These are phyloP conservation scores for Phragmites australis DNA, from an alignment of 176 grass and related monocot genomes.

Conservation along the genomic window DNA sequence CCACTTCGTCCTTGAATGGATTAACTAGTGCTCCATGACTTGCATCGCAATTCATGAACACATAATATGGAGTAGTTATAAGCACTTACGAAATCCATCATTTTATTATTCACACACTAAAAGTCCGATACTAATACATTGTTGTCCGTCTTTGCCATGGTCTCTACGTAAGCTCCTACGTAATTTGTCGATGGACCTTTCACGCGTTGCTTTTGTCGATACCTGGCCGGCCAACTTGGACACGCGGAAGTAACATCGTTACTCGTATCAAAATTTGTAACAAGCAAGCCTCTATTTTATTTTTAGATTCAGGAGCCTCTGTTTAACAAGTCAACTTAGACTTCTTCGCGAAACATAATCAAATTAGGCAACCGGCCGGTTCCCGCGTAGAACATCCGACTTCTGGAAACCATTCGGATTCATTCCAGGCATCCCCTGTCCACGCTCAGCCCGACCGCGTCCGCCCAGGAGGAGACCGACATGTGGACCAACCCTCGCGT, in stretches of 20 bases:
- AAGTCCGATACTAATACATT: neutral
- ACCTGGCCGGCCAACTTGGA: neutral
- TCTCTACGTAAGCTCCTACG: conserved; percentile 29
- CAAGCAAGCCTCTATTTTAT: too few species aligned
- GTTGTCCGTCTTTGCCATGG: too few species aligned
- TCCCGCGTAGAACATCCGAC: neutral
- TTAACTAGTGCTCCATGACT: neutral
- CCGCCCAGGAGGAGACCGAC: neutral
- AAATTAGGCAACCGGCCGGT: neutral
- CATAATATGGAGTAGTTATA: conserved; percentile 2
- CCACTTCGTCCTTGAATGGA: neutral
- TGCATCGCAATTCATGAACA: conserved; percentile 5
- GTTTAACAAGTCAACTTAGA: conserved; percentile 26
- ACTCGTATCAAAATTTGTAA: neutral
- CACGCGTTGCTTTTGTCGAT: neutral
- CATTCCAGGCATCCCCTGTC: neutral
- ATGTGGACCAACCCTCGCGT: neutral
- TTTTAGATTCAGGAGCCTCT: neutral
- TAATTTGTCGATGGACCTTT: neutral
- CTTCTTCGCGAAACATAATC: neutral
- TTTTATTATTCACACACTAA: neutral
- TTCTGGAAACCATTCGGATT: conserved; percentile 2
- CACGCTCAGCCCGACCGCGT: neutral
- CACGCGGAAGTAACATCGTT: neutral
- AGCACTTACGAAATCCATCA: neutral